These are phyloP conservation scores for Pyronema domesticum DNA, from an alignment of 495 filamentous ascomycete species.

Conservation along the genomic window DNA sequence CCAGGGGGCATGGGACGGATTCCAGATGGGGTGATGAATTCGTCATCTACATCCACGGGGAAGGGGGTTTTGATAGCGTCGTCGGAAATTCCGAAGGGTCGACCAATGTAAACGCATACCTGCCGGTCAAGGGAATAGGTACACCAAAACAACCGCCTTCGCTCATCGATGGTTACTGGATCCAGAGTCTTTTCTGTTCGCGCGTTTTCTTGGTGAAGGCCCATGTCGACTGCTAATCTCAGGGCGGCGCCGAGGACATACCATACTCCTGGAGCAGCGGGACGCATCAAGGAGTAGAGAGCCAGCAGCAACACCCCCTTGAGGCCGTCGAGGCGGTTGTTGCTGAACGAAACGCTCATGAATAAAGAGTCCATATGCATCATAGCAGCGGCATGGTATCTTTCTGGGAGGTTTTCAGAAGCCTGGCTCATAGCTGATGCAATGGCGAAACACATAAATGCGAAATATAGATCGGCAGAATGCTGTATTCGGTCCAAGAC, in stretches of 20 bases:
- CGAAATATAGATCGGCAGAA: constrained; percentile 18
- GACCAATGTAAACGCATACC: constrained; percentile 33
- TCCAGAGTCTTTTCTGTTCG: constrained; percentile 20
- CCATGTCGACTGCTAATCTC: constrained; percentile 33
- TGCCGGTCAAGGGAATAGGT: constrained; percentile 36
- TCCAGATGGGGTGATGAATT: constrained; percentile 1
- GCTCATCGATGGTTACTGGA: constrained; percentile 31
- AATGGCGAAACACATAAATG: constrained; percentile 23
- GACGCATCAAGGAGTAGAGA: constrained; percentile 35
- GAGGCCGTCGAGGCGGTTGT: constrained; percentile 22
- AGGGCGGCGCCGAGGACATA: constrained; percentile 34
- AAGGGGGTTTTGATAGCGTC: constrained; percentile 33
- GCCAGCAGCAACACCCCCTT: constrained; percentile 34
- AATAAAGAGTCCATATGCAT: constrained; percentile 19
- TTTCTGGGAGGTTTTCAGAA: constrained; percentile 14
- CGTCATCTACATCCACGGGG: constrained; percentile 31
- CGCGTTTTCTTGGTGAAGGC: constrained; percentile 32
- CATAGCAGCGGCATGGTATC: constrained; percentile 22
- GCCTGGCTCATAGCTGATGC: constrained; percentile 14
- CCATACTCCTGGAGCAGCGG: constrained; percentile 34
- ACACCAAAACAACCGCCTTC: constrained; percentile 37
- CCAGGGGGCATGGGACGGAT: not conserved
- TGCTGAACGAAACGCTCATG: constrained; percentile 13
- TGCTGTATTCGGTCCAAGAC: constrained; percentile 7
- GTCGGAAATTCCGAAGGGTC: constrained; percentile 34